phyloP scores from a whole-genome alignment of 129 eudicot genomes.

The Centaurea solstitialis region DNA sequence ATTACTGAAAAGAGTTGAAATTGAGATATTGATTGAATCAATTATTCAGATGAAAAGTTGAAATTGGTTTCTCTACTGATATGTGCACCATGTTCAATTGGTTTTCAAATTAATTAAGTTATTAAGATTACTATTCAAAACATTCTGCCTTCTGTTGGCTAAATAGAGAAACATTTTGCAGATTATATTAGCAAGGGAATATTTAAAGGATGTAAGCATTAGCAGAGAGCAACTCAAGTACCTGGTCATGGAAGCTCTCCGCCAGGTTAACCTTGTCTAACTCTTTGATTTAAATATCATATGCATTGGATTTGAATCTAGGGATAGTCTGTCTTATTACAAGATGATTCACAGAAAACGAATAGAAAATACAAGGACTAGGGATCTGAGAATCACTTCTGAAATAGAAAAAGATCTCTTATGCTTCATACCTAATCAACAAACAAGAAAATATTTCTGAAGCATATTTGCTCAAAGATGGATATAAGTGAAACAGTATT shows the following conservation, averaged over 20 bases:
- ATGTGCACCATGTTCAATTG: no score
- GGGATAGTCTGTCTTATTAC: no score
- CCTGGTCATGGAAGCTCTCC: conserved; percentile 92
- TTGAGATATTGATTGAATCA: no score
- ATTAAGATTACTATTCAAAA: no score
- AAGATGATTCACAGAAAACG: neutral
- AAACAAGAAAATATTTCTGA: neutral
- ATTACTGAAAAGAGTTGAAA: no score
- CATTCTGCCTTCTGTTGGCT: neutral
- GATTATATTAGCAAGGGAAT: conserved; percentile 98
- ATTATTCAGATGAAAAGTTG: no score
- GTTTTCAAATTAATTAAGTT: no score
- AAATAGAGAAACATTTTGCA: no score
- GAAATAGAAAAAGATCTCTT: neutral
- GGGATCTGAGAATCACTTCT: neutral
- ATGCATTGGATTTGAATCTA: neutral
- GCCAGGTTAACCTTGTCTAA: conserved; percentile 68
- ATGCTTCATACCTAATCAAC: neutral
- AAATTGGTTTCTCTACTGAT: no score
- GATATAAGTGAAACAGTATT: neutral
- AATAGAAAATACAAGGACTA: neutral
- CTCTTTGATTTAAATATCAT: conserved; percentile 21
- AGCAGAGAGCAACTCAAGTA: conserved; percentile 90
- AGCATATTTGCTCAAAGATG: conserved; percentile 2
- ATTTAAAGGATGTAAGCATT: conserved; percentile 83